Base-by-base conservation (phyloP, 345 rosid genomes). In the Ceriops zippeliana region DNA sequence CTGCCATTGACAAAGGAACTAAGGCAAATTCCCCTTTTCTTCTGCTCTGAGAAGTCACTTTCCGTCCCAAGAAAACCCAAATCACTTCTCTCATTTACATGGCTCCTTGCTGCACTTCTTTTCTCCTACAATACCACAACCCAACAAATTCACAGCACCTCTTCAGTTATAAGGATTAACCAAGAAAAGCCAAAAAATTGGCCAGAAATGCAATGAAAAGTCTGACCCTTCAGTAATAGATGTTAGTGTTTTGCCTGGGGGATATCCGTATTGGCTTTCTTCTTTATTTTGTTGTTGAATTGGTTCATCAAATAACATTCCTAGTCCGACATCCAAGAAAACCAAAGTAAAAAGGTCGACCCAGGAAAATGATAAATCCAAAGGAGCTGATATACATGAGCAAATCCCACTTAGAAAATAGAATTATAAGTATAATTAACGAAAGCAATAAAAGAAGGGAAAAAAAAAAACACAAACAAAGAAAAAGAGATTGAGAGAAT, bases 11-110 rank as follows among this genome's bases (percentile, higher is more conserved):
- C 78, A 89, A 19, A 38, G 96, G 89, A 70, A 83, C 92, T 65
- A 89, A 78, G 79, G 79, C 91, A 83, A 38, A 86, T 87, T 42
- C 92, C 89, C 73, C 72, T 86, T 63, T 82, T 84, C 89, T 86
- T 80, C 80, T 84, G 73, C 75, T 83, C 87, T 26, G 80, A 71
- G 68, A 56, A 63, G 67, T 83, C 78, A 49, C 73, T 75, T 24
- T 70, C 77, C 34, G 70, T 68, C 19, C 57, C 80, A 16, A 22
- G 27, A 47, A 69, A 65, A 38, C 70, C 82, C 69, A 61, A 13
- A 61, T 34, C 79, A 16, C 59, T 59, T 63, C 70, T 74, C 31
- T 57, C 76, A 1, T 62, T 76, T 63, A 30, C 53, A 27, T 54
- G 62, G 5, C 42, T 35, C 21, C 37, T 61, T 21, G 35, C 68